Conservation (phyloP, 2,329 filamentous ascomycete species). For the Blastomyces silverae region DNA sequence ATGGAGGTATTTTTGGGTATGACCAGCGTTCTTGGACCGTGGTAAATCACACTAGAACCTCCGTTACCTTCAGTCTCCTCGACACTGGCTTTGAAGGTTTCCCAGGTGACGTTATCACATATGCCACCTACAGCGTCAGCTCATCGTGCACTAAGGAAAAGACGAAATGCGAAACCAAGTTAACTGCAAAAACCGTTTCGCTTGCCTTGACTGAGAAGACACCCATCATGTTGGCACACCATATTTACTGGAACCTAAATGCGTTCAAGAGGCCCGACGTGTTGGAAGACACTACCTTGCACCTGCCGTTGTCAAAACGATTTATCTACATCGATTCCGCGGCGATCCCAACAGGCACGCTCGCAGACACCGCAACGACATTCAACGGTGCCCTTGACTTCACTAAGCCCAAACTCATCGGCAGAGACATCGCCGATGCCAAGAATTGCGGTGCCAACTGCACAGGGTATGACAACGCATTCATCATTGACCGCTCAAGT, state of each 20-base stretch:
- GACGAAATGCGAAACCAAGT: conserved; percentile 30
- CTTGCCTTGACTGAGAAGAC: conserved; percentile 42
- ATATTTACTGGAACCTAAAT: conserved; percentile 49
- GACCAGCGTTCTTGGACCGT: conserved; percentile 47
- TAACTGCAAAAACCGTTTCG: conserved; percentile 42
- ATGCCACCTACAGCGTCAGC: conserved; percentile 42
- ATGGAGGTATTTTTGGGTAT: conserved; percentile 46
- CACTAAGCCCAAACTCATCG: conserved; percentile 71
- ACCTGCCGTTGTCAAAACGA: conserved; percentile 43
- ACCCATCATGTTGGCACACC: conserved; percentile 47
- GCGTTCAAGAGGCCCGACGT: conserved; percentile 42
- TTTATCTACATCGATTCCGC: conserved; percentile 51
- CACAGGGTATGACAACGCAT: conserved; percentile 68
- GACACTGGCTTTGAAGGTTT: conserved; percentile 42
- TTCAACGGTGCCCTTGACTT: conserved; percentile 49
- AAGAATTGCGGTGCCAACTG: conserved; percentile 72
- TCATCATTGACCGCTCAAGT: conserved; percentile 41
- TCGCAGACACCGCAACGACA: conserved; percentile 71
- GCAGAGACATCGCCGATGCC: conserved; percentile 59
- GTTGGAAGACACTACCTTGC: conserved; percentile 40
- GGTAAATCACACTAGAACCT: conserved; percentile 35
- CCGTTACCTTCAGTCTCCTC: conserved; percentile 43
- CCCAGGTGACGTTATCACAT: conserved; percentile 44
- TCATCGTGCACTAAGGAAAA: conserved; percentile 33
- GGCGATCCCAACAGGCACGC: conserved; percentile 67